Evolutionary conservation across 164 flowering plant genomes (phyloP).

Genomic region (Vitis riparia): DNA sequence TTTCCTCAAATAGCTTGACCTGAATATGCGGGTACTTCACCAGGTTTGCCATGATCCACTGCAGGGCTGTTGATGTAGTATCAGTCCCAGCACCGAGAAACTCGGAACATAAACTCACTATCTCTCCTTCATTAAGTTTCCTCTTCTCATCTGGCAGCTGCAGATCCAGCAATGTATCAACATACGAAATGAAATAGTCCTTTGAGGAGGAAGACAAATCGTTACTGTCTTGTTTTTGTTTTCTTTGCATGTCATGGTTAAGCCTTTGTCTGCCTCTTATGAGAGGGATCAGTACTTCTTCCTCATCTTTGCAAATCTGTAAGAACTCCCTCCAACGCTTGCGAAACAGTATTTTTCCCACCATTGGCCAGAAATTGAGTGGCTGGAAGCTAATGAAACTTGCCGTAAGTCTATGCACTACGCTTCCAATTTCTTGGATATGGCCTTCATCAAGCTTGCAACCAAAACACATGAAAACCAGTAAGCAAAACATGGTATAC

Average conservation of each 20-base stretch:
- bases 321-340: slow-evolving; percentile 16
- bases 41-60: slow-evolving; percentile 25
- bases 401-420: not conserved
- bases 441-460: slow-evolving; percentile 11
- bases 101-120: slow-evolving; percentile 36
- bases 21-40: not conserved
- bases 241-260: not conserved
- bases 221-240: not conserved
- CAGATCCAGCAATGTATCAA: slow-evolving; percentile 17
- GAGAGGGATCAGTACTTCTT: slow-evolving; percentile 12
- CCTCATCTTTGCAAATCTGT: not conserved
- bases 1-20: slow-evolving; percentile 25
- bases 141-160: slow-evolving; percentile 15
- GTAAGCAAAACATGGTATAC: slow-evolving; percentile 16
- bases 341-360: slow-evolving; percentile 10
- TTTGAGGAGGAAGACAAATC: not conserved
- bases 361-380: slow-evolving; percentile 18
- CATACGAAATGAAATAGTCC: not conserved
- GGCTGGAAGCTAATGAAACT: not conserved
- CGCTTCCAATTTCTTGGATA: not conserved
- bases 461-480: slow-evolving; percentile 28
- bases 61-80: slow-evolving; percentile 39
- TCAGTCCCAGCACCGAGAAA: slow-evolving; percentile 39
- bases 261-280: not conserved
- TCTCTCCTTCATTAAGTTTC: slow-evolving; percentile 27